Conservation (phyloP, 2,329 filamentous ascomycete species). For the Paecilomyces sp. region DNA sequence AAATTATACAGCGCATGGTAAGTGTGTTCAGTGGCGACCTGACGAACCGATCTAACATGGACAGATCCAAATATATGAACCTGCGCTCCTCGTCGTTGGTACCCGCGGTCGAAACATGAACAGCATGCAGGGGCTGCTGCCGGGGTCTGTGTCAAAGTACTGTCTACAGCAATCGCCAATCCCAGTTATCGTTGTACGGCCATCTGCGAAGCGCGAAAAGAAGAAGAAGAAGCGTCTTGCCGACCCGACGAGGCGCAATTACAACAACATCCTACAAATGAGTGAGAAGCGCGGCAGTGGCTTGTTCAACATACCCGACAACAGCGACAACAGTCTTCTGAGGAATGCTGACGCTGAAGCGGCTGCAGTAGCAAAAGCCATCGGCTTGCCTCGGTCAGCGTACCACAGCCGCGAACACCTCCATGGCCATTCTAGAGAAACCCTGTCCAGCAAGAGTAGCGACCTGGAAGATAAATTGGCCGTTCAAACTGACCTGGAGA, state of each 20-base stretch:
- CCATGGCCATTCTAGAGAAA: constrained; percentile 15
- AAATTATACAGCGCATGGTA: constrained; percentile 86
- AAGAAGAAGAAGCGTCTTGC: constrained; percentile 80
- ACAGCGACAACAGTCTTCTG: constrained; percentile 38
- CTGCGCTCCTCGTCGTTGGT: constrained; percentile 83
- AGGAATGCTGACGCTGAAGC: constrained; percentile 42
- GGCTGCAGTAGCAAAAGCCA: constrained; percentile 43
- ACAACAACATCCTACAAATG: constrained; percentile 68
- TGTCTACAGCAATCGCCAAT: constrained; percentile 90
- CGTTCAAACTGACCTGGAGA: not conserved
- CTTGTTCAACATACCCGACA: constrained; percentile 45
- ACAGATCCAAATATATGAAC: constrained; percentile 85
- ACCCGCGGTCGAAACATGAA: constrained; percentile 78
- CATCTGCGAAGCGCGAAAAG: constrained; percentile 78
- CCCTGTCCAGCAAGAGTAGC: not conserved
- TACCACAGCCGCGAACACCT: constrained; percentile 13
- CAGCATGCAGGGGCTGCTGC: constrained; percentile 77
- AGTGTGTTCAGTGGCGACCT: constrained; percentile 16
- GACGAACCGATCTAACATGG: constrained; percentile 7
- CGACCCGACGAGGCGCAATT: constrained; percentile 68
- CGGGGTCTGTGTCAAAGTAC: constrained; percentile 88
- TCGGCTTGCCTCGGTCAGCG: constrained; percentile 30
- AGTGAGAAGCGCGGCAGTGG: constrained; percentile 46
- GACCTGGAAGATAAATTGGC: not conserved
- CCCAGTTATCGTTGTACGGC: constrained; percentile 85